Percentiles rank a stretch among this genome's conserved stretches.
Conservation (phyloP, 306 rosid genomes). For the Prunus campanulata region DNA sequence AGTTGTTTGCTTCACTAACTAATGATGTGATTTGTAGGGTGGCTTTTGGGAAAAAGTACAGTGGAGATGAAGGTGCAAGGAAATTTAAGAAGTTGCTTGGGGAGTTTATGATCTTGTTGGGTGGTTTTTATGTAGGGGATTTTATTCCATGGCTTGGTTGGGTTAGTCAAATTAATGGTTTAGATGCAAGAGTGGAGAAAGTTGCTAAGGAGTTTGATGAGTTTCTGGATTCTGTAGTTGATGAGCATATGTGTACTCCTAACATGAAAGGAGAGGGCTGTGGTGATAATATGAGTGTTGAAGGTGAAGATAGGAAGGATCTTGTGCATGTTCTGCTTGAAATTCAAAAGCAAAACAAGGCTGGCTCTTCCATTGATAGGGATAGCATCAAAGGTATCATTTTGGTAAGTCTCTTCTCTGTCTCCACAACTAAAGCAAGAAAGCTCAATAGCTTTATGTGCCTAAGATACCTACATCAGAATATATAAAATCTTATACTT, state of each 20-base stretch:
- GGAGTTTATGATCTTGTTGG: conserved; percentile 33
- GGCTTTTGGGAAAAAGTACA: conserved; percentile 51
- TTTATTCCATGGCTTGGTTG: conserved; percentile 56
- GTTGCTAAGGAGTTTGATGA: conserved; percentile 40
- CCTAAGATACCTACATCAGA: not conserved
- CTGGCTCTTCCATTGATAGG: conserved; percentile 43
- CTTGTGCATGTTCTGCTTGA: conserved; percentile 54
- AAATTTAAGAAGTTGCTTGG: conserved; percentile 27
- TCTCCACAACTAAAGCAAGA: not conserved
- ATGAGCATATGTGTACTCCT: conserved; percentile 37
- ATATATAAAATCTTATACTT: too few species aligned
- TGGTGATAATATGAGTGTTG: not conserved
- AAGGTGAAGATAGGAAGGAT: conserved; percentile 21
- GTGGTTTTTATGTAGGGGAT: conserved; percentile 38
- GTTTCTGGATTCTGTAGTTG: conserved; percentile 43
- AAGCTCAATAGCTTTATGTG: not conserved
- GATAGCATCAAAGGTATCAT: conserved; percentile 44
- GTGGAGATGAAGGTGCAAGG: conserved; percentile 21
- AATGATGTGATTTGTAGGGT: conserved; percentile 48
- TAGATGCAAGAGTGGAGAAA: conserved; percentile 32
- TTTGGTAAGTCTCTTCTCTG: conserved; percentile 28
- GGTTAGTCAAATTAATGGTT: conserved; percentile 31
- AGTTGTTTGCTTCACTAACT: conserved; percentile 16
- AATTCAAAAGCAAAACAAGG: conserved; percentile 22
- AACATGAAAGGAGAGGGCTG: not conserved